Evolutionary conservation across 2,329 filamentous ascomycete genomes (phyloP).

Genomic region (Onygenales sp.): DNA sequence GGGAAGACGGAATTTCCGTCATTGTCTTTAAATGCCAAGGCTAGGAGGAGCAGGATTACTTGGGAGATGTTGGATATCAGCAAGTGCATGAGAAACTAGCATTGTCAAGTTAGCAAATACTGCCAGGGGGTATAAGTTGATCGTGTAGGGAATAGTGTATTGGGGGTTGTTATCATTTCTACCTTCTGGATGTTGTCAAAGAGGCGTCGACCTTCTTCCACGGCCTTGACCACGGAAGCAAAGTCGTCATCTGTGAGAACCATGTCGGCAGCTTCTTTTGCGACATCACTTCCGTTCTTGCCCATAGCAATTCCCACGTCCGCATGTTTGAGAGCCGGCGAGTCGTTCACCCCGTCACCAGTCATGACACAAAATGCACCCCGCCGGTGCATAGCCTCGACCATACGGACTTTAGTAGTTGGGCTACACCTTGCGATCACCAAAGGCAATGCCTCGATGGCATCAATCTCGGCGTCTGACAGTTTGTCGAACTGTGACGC

Average conservation of each 20-base stretch:
- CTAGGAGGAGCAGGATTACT: slow-evolving; percentile 69
- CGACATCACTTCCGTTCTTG: slow-evolving; percentile 63
- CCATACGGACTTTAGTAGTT: slow-evolving; percentile 67
- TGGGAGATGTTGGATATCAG: slow-evolving; percentile 76
- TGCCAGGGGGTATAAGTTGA: background rate
- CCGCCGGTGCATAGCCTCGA: slow-evolving; percentile 44
- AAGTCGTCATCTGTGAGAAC: slow-evolving; percentile 59
- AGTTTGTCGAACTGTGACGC: slow-evolving; percentile 66
- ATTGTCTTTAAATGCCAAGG: slow-evolving; percentile 68
- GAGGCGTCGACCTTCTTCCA: slow-evolving; percentile 67
- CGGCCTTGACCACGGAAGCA: slow-evolving; percentile 69
- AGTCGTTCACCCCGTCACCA: slow-evolving; percentile 71
- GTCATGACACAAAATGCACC: slow-evolving; percentile 68
- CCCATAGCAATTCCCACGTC: slow-evolving; percentile 82
- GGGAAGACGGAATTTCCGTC: slow-evolving; percentile 70
- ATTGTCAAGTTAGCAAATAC: slow-evolving; percentile 1
- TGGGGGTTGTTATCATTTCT: slow-evolving; percentile 1
- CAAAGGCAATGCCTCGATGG: slow-evolving; percentile 39
- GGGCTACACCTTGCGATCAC: slow-evolving; percentile 43
- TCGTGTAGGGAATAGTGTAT: slow-evolving; percentile 43
- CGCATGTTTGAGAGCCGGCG: slow-evolving; percentile 61
- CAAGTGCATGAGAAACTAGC: slow-evolving; percentile 64
- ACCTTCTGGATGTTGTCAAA: slow-evolving; percentile 67
- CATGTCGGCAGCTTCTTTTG: slow-evolving; percentile 57
- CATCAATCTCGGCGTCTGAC: slow-evolving; percentile 58